Conservation (phyloP, 345 rosid species). For the Syzygium grande region DNA sequence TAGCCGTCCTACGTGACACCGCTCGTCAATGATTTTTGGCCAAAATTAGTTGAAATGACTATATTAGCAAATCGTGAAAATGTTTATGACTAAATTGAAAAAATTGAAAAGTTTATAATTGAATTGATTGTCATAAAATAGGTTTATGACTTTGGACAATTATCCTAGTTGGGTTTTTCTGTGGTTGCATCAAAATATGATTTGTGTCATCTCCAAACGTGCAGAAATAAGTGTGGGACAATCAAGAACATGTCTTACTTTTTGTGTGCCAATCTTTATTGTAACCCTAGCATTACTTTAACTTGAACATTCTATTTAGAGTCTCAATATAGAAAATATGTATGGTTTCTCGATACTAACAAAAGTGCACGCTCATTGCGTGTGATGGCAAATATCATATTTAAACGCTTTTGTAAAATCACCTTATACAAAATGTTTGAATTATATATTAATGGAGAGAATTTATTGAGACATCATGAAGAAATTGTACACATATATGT, state of each 20-base stretch:
- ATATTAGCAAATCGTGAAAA: background rate
- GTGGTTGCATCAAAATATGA: background rate
- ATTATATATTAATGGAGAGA: background rate
- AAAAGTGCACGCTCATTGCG: background rate
- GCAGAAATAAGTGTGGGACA: background rate
- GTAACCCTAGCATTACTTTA: background rate
- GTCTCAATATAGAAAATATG: background rate
- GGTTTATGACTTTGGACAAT: background rate
- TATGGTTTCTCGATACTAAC: background rate
- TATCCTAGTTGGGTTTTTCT: background rate
- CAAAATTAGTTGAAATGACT: background rate
- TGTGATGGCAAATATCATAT: background rate
- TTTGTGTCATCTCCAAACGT: background rate
- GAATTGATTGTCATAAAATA: background rate
- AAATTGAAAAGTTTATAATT: background rate
- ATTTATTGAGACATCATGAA: background rate
- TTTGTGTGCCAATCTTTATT: background rate
- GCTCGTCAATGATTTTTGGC: background rate
- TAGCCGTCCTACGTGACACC: rapidly evolving
- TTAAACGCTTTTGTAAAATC: background rate
- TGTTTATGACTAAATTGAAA: background rate
- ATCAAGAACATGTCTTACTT: background rate
- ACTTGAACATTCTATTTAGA: background rate
- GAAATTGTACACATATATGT: background rate
- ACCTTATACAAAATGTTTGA: background rate